Evolutionary conservation across 768 basidiomycete genomes (phyloP), one percentile per base, ranked within the genome.

Genomic region (Lactarius sp.): DNA sequence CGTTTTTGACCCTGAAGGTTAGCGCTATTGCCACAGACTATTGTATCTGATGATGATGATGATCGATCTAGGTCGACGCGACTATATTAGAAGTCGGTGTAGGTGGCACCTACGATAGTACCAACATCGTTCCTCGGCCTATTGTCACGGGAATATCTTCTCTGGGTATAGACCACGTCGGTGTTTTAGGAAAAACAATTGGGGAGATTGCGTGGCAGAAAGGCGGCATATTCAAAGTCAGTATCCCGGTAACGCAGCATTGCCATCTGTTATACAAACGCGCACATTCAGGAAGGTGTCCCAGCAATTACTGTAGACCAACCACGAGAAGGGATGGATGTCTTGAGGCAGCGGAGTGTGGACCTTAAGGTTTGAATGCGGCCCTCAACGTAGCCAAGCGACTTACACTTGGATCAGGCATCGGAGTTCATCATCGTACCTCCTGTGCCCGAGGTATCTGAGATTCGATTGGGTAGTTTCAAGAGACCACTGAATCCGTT

Each of bases 51-150:
- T 22, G 2, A 42, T 67, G 2, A 42, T 67, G n/a, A 13, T 22
- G 14, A 49, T 33, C 20, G 8, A 42, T 18, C n/a, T 69, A 81
- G 77, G 85, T 98, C 6, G 86, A 95, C 67, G 94, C 92, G 3
- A 93, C 95, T 0, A 83, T 99, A 59, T 80, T 99, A 27, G 97
- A 99, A 79, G 97, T 98, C 42, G 97, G 97, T 9, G 88, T 99
- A 20, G 97, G 97, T 22, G 97, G 97, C 10, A 81, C 82, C 22
- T 92, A 92, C 71, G 97, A 99, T 72, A 93, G 93, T 69, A 99
- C 97, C 33, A 99, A 99, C 69, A 85, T 96, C 65, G 92, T 98
- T 12, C 94, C 94, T 0, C 83, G 82, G 61, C 97, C 97, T 0
- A 71, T 94, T n/a, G 88, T 88, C 31, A 90, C 95, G 6, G 97